phyloP scores from a whole-genome alignment of 345 rosid species.

The Mercurialis annua region DNA sequence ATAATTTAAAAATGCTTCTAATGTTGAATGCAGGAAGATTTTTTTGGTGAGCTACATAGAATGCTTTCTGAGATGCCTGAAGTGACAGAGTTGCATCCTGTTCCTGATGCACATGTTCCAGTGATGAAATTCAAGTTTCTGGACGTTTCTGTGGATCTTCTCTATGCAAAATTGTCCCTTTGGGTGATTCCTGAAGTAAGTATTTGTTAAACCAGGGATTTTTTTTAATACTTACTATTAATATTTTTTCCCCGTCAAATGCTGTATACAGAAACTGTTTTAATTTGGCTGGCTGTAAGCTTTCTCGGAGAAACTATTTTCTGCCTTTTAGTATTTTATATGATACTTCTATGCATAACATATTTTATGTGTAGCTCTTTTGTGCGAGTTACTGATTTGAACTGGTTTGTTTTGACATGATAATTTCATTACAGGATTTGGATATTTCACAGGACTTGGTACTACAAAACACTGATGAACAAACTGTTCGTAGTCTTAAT shows the following conservation, averaged over 20 bases:
- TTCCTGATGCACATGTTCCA: conserved; percentile 98
- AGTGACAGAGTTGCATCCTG: conserved; percentile 93
- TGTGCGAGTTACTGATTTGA: neutral
- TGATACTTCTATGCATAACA: neutral
- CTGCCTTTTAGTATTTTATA: neutral
- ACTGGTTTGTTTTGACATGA: conserved; percentile 3
- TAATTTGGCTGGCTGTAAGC: neutral
- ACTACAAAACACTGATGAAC: conserved; percentile 86
- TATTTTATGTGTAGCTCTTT: neutral
- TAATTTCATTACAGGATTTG: conserved; percentile 62
- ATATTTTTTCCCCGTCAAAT: neutral
- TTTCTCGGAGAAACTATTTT: neutral
- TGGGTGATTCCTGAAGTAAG: conserved; percentile 97
- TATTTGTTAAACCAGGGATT: conserved; percentile 16
- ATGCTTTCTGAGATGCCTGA: conserved; percentile 91
- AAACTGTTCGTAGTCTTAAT: conserved; percentile 96
- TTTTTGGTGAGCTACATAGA: conserved; percentile 77
- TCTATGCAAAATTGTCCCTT: conserved; percentile 85
- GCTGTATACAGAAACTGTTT: neutral
- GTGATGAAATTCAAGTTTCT: conserved; percentile 82
- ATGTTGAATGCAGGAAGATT: conserved; percentile 66
- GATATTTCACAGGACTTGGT: conserved; percentile 90
- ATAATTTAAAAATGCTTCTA: conserved; percentile 21
- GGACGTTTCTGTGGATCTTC: conserved; percentile 93
- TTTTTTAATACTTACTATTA: neutral